phyloP scores from a whole-genome alignment of 352 stramenopile species.

The Pythium rishiriense region DNA sequence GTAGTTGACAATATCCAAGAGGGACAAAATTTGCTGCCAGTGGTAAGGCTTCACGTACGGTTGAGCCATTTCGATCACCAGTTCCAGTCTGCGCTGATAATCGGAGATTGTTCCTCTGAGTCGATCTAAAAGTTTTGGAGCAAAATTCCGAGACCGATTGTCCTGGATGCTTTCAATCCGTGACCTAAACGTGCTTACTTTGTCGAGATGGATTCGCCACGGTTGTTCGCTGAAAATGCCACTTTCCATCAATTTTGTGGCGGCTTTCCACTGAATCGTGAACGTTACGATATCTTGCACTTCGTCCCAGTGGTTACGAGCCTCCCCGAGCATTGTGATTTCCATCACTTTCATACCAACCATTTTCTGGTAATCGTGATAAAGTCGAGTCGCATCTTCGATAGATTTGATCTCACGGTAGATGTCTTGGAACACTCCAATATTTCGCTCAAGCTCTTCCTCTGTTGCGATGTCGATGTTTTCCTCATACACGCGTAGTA shows the following conservation, averaged over 20 bases:
- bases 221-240: conserved; percentile 66
- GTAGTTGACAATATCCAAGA: conserved; percentile 52
- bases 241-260: conserved; percentile 58
- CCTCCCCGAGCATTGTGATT: conserved; percentile 46
- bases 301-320: conserved; percentile 47
- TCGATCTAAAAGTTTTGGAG: conserved; percentile 40
- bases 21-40: conserved; percentile 58
- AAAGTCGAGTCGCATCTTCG: conserved; percentile 51
- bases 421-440: conserved; percentile 52
- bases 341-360: conserved; percentile 64
- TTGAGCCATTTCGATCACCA: conserved; percentile 55
- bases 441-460: conserved; percentile 60
- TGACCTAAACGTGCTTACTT: conserved; percentile 38
- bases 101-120: conserved; percentile 35
- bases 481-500: conserved; percentile 57
- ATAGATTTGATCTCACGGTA: conserved; percentile 47
- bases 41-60: conserved; percentile 54
- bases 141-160: conserved; percentile 31
- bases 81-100: conserved; percentile 45
- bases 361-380: conserved; percentile 73
- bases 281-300: conserved; percentile 60
- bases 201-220: conserved; percentile 44
- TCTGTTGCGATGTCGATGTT: conserved; percentile 43
- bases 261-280: conserved; percentile 44
- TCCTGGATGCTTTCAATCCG: conserved; percentile 38